Conservation (phyloP, 2,329 filamentous ascomycete genomes). For the Lachnellula arida region DNA sequence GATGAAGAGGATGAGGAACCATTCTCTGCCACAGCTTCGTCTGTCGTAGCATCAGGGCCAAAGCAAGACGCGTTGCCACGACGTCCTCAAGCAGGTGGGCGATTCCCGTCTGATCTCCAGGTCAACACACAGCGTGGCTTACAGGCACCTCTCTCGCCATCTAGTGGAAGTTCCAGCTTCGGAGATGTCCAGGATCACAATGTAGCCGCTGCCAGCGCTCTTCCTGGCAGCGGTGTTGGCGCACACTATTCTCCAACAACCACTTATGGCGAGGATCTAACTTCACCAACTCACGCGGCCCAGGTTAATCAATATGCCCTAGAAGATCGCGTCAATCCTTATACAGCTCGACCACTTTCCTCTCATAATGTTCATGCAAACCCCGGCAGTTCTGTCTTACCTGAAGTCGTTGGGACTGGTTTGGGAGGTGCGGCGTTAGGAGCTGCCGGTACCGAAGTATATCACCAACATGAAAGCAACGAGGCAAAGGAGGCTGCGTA, state of each 20-base stretch:
- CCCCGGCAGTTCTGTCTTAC: not conserved
- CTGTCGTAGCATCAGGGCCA: constrained; percentile 45
- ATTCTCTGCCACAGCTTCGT: constrained; percentile 52
- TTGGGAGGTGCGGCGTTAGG: constrained; percentile 17
- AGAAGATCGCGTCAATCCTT: constrained; percentile 54
- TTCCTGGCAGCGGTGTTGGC: constrained; percentile 23
- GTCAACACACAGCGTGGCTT: constrained; percentile 73
- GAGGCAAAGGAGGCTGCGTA: constrained; percentile 14
- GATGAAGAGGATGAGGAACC: constrained; percentile 69
- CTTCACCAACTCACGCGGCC: constrained; percentile 47
- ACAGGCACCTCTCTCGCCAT: constrained; percentile 73
- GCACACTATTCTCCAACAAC: constrained; percentile 16
- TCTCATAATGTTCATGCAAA: constrained; percentile 2
- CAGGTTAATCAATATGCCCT: constrained; percentile 46
- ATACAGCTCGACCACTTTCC: constrained; percentile 37
- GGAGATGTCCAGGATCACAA: constrained; percentile 48
- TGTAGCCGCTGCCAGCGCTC: constrained; percentile 45
- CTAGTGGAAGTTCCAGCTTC: constrained; percentile 71
- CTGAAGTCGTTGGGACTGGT: constrained; percentile 18
- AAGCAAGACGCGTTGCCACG: constrained; percentile 49
- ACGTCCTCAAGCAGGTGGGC: constrained; percentile 86
- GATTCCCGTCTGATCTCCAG: constrained; percentile 92
- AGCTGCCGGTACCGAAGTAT: constrained; percentile 16
- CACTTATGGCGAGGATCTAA: constrained; percentile 26
- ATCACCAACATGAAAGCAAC: constrained; percentile 14